Conservation (phyloP, 2,329 filamentous ascomycete genomes). For the Colletotrichum horii region DNA sequence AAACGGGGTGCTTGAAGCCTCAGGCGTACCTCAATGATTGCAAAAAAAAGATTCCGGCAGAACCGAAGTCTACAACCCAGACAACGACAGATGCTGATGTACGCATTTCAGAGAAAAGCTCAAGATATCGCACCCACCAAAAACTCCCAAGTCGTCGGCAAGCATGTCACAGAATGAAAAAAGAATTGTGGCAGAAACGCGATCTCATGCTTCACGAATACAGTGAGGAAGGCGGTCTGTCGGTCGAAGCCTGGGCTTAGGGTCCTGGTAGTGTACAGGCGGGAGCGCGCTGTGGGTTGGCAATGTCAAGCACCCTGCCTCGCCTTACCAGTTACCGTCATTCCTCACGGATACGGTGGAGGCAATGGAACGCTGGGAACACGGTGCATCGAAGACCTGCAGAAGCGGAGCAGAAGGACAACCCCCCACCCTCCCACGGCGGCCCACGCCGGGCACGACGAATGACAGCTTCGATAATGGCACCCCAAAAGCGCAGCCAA, state of each 20-base stretch:
- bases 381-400: slow-evolving; percentile 17
- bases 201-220: background rate
- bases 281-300: background rate
- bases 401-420: slow-evolving; percentile 10
- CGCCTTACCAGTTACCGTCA: background rate
- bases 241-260: background rate
- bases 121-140: background rate
- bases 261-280: background rate
- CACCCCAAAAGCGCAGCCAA: slow-evolving; percentile 11
- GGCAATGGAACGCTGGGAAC: slow-evolving; percentile 11
- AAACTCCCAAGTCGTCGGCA: background rate
- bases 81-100: background rate
- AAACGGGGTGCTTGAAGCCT: background rate
- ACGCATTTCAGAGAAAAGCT: background rate
- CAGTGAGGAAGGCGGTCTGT: slow-evolving; percentile 11
- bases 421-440: background rate
- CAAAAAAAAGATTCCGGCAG: background rate
- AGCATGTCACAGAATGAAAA: background rate
- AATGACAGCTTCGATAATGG: slow-evolving; percentile 10
- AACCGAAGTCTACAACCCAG: background rate
- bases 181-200: slow-evolving; percentile 8
- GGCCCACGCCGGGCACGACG: background rate
- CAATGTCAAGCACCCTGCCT: background rate
- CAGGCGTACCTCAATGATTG: background rate
- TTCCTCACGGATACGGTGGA: background rate